Percentiles rank a stretch among this genome's conserved stretches.
Evolutionary conservation across 768 basidiomycete species (phyloP).

Genomic region (Serendipita sp.): DNA sequence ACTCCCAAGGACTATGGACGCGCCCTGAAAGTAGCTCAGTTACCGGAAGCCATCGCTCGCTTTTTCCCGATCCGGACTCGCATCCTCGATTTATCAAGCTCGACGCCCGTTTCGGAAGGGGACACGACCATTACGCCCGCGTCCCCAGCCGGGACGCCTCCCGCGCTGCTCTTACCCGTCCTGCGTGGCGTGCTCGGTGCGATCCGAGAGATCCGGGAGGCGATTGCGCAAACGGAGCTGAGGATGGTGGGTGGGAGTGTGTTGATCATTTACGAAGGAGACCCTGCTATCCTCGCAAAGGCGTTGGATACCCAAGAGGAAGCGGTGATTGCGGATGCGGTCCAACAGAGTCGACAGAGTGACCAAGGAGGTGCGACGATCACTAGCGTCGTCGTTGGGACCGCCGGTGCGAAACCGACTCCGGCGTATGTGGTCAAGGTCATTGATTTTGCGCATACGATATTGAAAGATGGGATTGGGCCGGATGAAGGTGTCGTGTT

Average conservation of each 20-base stretch:
- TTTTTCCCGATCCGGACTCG: slow-evolving; percentile 46
- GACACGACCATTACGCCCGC: slow-evolving; percentile 29
- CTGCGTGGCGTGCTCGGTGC: slow-evolving; percentile 39
- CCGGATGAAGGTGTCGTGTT: slow-evolving; percentile 62
- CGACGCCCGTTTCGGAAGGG: slow-evolving; percentile 19
- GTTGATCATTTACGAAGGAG: slow-evolving; percentile 66
- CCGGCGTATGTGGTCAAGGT: slow-evolving; percentile 52
- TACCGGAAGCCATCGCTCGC: slow-evolving; percentile 56
- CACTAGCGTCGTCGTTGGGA: background rate
- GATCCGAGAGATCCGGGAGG: slow-evolving; percentile 33
- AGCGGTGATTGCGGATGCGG: slow-evolving; percentile 2
- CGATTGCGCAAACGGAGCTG: slow-evolving; percentile 41
- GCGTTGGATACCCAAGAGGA: slow-evolving; percentile 18
- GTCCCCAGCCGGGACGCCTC: slow-evolving; percentile 42
- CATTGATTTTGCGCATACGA: slow-evolving; percentile 92
- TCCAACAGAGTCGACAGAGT: slow-evolving; percentile 3
- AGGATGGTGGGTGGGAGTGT: slow-evolving; percentile 74
- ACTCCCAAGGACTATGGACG: slow-evolving; percentile 71
- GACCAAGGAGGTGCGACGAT: slow-evolving; percentile 8
- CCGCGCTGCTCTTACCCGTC: slow-evolving; percentile 37
- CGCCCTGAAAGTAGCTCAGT: slow-evolving; percentile 46
- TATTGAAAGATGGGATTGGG: slow-evolving; percentile 49
- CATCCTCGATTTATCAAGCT: slow-evolving; percentile 17
- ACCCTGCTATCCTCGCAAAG: slow-evolving; percentile 24
- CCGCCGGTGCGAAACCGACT: slow-evolving; percentile 16